Conservation (phyloP, 805 yeast species). For the Novakomyces olei region DNA sequence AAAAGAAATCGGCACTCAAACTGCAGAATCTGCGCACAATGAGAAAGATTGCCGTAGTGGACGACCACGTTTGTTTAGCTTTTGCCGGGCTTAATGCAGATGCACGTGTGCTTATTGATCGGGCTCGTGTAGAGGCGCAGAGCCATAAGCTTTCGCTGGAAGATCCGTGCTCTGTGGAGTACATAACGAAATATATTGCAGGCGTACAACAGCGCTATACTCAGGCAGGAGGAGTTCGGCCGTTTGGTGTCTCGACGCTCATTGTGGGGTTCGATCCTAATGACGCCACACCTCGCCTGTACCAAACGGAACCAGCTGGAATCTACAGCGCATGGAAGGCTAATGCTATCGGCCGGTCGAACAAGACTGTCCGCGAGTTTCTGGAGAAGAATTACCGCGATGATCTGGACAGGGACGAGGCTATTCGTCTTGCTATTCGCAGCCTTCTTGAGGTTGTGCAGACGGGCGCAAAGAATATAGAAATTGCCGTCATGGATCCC, state of each 20-base stretch:
- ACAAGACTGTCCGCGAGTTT: slow-evolving; percentile 87
- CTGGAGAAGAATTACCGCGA: slow-evolving; percentile 65
- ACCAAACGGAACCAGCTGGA: slow-evolving; percentile 94
- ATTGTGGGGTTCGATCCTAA: slow-evolving; percentile 89
- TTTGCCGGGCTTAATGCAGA: slow-evolving; percentile 98
- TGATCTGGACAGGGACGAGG: slow-evolving; percentile 40
- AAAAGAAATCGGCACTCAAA: slow-evolving; percentile 82
- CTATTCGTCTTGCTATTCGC: slow-evolving; percentile 63
- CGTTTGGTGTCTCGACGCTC: slow-evolving; percentile 86
- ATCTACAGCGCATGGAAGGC: slow-evolving; percentile 97
- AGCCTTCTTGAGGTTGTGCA: slow-evolving; percentile 88
- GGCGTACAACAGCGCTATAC: slow-evolving; percentile 94
- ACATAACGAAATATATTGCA: slow-evolving; percentile 84
- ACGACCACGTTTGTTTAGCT: slow-evolving; percentile 72
- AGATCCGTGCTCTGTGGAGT: slow-evolving; percentile 80
- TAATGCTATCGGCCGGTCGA: slow-evolving; percentile 83
- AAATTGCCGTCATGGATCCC: slow-evolving; percentile 54
- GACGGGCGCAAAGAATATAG: slow-evolving; percentile 92
- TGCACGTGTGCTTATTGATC: slow-evolving; percentile 81
- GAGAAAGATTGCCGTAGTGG: slow-evolving; percentile 75
- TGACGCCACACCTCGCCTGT: slow-evolving; percentile 59
- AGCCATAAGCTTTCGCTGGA: slow-evolving; percentile 83
- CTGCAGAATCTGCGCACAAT: slow-evolving; percentile 95
- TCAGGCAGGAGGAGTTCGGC: slow-evolving; percentile 95
- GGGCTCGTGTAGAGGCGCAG: slow-evolving; percentile 92